Percentiles rank a stretch among this genome's conserved stretches.
Conservation (phyloP, 208 protist species). For the Acanthamoeba lenticulata region DNA sequence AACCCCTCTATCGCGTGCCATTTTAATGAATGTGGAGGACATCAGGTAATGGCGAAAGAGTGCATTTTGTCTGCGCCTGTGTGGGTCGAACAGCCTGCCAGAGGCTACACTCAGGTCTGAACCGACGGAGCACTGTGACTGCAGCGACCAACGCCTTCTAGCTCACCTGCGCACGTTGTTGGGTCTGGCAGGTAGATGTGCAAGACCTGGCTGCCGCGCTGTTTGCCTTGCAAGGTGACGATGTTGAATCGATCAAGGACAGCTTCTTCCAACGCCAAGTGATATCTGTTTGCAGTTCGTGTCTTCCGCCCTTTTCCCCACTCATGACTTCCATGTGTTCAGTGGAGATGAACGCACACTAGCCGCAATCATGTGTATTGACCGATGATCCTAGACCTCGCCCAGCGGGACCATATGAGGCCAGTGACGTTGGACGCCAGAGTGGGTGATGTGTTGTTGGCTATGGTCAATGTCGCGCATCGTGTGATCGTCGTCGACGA, state of each 20-base stretch:
- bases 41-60: slow-evolving; percentile 41
- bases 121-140: neutral
- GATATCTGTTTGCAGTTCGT: slow-evolving; percentile 33
- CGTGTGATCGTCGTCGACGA: slow-evolving; percentile 63
- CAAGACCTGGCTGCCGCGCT: slow-evolving; percentile 40
- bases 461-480: slow-evolving; percentile 36
- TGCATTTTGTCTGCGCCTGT: slow-evolving; percentile 50
- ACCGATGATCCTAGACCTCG: slow-evolving; percentile 51
- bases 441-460: slow-evolving; percentile 22
- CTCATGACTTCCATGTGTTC: neutral
- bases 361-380: neutral
- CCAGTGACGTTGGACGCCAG: slow-evolving; percentile 10
- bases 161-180: neutral
- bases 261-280: slow-evolving; percentile 55
- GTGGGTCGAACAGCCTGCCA: slow-evolving; percentile 37
- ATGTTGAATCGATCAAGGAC: slow-evolving; percentile 6
- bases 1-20: neutral
- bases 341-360: neutral
- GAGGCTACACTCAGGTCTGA: slow-evolving; percentile 57
- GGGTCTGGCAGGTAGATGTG: slow-evolving; percentile 7
- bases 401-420: slow-evolving; percentile 17
- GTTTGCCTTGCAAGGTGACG: slow-evolving; percentile 34
- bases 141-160: neutral
- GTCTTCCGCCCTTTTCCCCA: neutral
- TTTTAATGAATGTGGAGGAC: too few species aligned